phyloP scores from a whole-genome alignment of 164 flowering plant genomes.

The Liriodendron chinense region DNA sequence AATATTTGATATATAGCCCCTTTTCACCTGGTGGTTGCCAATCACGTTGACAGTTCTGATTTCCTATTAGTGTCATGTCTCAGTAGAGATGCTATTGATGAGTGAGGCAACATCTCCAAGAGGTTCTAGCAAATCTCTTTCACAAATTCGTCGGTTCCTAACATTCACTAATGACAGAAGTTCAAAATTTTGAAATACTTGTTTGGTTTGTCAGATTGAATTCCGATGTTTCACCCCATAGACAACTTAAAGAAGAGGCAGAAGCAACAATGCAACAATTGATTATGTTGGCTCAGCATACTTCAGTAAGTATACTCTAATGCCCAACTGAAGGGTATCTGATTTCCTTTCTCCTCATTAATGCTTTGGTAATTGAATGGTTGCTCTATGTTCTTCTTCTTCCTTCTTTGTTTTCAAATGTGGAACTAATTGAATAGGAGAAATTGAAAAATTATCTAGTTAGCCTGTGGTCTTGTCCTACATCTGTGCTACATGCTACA shows the following conservation, averaged over 20 bases:
- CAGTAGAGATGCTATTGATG: neutral
- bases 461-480: neutral
- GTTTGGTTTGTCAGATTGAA: slow-evolving; percentile 44
- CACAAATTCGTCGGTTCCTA: neutral
- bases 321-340: neutral
- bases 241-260: slow-evolving; percentile 66
- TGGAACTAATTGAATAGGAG: neutral
- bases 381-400: neutral
- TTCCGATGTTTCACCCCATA: slow-evolving; percentile 53
- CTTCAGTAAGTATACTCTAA: slow-evolving; percentile 61
- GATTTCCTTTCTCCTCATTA: neutral
- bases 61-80: too few species aligned
- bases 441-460: too few species aligned
- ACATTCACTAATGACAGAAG: neutral
- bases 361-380: neutral
- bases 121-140: neutral
- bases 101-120: neutral
- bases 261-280: slow-evolving; percentile 63
- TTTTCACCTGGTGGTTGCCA: neutral
- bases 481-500: neutral
- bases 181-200: slow-evolving; percentile 2
- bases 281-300: slow-evolving; percentile 64
- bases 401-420: neutral
- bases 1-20: neutral
- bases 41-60: neutral